Percentiles rank a stretch among this genome's conserved stretches.
Evolutionary conservation across 768 basidiomycete genomes (phyloP).

Genomic region (Mycena vulgaris): DNA sequence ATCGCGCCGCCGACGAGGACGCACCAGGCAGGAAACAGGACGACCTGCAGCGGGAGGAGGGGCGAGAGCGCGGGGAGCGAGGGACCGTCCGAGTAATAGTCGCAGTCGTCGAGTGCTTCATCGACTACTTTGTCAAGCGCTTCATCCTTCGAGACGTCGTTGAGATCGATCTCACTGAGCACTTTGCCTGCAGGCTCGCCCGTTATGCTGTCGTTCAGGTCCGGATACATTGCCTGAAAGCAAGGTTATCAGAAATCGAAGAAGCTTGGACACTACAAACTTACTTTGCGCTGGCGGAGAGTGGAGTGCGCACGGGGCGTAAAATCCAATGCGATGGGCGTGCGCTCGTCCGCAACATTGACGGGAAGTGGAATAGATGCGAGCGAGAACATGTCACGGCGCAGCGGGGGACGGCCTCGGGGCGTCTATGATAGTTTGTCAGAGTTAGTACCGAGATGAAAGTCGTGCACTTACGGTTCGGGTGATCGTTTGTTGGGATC

Average conservation of each 20-base stretch:
- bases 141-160: neutral
- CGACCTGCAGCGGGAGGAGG: slow-evolving; percentile 29
- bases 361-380: neutral
- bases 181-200: neutral
- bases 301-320: slow-evolving; percentile 25
- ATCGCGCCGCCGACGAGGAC: slow-evolving; percentile 32
- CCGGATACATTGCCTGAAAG: neutral
- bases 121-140: neutral
- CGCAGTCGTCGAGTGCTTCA: slow-evolving; percentile 2
- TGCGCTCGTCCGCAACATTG: neutral
- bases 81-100: neutral
- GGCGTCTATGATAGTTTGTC: slow-evolving; percentile 1
- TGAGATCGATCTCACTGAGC: neutral
- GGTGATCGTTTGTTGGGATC: neutral
- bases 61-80: slow-evolving; percentile 14
- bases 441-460: neutral
- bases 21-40: slow-evolving; percentile 30
- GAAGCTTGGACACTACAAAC: neutral
- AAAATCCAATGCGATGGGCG: neutral
- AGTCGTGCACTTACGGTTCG: neutral
- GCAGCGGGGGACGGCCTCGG: slow-evolving; percentile 15
- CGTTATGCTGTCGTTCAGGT: slow-evolving; percentile 26
- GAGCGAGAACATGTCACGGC: slow-evolving; percentile 31
- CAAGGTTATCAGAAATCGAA: neutral
- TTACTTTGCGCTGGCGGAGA: slow-evolving; percentile 30